These are phyloP conservation scores for Cercophora scortea DNA, from an alignment of 495 filamentous ascomycete genomes.

Conservation along the genomic window DNA sequence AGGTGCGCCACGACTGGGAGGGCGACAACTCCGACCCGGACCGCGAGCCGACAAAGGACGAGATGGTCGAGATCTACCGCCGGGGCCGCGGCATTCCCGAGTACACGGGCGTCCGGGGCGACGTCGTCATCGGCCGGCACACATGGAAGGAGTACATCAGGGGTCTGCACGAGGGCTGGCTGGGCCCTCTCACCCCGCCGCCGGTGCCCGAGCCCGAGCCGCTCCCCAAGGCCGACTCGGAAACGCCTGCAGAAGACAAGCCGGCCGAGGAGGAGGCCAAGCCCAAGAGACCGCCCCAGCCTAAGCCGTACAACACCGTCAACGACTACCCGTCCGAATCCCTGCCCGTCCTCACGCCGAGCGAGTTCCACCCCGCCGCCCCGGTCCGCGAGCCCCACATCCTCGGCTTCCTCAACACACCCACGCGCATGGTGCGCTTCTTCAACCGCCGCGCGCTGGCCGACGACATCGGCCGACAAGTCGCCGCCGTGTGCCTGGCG, in stretches of 20 bases:
- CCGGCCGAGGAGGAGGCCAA: constrained; percentile 35
- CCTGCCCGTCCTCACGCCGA: constrained; percentile 54
- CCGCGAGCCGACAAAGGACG: constrained; percentile 42
- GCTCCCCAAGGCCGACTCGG: constrained; percentile 10
- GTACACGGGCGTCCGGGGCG: constrained; percentile 66
- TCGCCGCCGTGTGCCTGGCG: constrained; percentile 74
- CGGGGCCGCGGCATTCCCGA: constrained; percentile 54
- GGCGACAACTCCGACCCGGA: constrained; percentile 36
- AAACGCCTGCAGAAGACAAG: constrained; percentile 17
- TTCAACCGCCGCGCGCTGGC: constrained; percentile 78
- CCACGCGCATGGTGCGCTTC: constrained; percentile 79
- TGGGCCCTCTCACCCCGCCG: constrained; percentile 61
- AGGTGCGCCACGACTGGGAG: constrained; percentile 51
- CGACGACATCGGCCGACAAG: constrained; percentile 81
- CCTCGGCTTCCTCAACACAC: constrained; percentile 88
- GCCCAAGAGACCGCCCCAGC: constrained; percentile 41
- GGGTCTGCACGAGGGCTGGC: constrained; percentile 92
- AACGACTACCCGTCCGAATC: constrained; percentile 56
- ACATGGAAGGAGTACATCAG: constrained; percentile 97
- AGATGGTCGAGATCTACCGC: constrained; percentile 48
- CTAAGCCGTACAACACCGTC: constrained; percentile 59
- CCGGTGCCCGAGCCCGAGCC: constrained; percentile 17
- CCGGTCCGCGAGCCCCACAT: constrained; percentile 78
- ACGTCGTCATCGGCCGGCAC: constrained; percentile 83
- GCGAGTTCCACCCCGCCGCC: constrained; percentile 54